Evolutionary conservation across 495 filamentous ascomycete species (phyloP).

Genomic region (Margaritispora aquatica): DNA sequence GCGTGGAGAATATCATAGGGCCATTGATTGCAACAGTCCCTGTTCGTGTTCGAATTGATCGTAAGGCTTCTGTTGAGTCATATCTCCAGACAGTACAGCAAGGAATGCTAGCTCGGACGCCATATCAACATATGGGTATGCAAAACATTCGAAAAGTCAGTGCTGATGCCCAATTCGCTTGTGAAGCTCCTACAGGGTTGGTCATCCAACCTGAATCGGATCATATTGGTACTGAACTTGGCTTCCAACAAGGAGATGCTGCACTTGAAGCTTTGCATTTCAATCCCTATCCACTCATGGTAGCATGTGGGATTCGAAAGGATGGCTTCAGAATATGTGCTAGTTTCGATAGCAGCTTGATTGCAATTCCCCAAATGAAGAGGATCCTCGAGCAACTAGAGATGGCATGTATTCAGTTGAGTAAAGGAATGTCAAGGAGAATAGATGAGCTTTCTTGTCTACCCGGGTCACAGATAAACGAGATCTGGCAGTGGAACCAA

Average conservation of each 20-base stretch:
- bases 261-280: constrained; percentile 60
- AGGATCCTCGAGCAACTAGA: constrained; percentile 38
- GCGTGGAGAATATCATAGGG: constrained; percentile 4
- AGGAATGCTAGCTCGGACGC: constrained; percentile 43
- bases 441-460: neutral
- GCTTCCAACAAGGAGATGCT: constrained; percentile 49
- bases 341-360: constrained; percentile 50
- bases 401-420: constrained; percentile 27
- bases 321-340: constrained; percentile 53
- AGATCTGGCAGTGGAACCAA: neutral
- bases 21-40: constrained; percentile 11
- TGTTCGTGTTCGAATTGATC: constrained; percentile 40
- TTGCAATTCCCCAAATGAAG: constrained; percentile 36
- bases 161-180: constrained; percentile 56
- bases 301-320: constrained; percentile 51
- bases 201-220: constrained; percentile 37
- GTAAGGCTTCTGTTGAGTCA: constrained; percentile 47
- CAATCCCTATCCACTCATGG: constrained; percentile 61
- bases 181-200: constrained; percentile 36
- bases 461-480: neutral
- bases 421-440: neutral
- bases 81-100: constrained; percentile 49
- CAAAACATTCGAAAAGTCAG: constrained; percentile 62
- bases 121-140: constrained; percentile 64
- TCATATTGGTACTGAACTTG: constrained; percentile 38